phyloP scores from a whole-genome alignment of 2,329 filamentous ascomycete species.

The Ilyonectria sp. region DNA sequence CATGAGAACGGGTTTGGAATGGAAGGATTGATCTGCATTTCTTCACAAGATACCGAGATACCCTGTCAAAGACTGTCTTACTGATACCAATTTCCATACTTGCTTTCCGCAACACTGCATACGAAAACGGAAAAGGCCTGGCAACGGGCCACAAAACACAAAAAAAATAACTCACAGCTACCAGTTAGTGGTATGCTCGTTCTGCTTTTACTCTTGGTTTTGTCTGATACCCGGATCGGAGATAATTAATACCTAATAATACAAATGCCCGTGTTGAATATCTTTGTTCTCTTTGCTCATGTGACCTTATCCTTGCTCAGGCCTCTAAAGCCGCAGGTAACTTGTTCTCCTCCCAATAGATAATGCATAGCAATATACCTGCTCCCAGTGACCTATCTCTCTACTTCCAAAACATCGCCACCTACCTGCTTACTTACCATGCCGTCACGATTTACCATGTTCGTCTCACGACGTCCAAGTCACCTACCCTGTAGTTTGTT shows the following conservation, averaged over 20 bases:
- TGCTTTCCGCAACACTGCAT: constrained; percentile 42
- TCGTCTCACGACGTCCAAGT: too few species aligned
- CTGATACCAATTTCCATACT: constrained; percentile 59
- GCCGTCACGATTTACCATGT: too few species aligned
- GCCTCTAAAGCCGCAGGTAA: too few species aligned
- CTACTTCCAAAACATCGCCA: too few species aligned
- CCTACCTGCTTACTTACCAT: too few species aligned
- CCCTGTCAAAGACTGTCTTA: constrained; percentile 67
- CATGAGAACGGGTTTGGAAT: constrained; percentile 62
- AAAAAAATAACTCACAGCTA: constrained; percentile 42
- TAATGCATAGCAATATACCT: too few species aligned
- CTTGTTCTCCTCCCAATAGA: too few species aligned
- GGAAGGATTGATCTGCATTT: constrained; percentile 70
- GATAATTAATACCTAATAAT: constrained; percentile 64
- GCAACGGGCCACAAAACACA: constrained; percentile 35
- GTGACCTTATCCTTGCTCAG: background rate
- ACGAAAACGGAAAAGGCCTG: constrained; percentile 40
- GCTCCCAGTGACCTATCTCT: too few species aligned
- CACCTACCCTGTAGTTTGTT: too few species aligned
- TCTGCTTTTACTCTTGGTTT: constrained; percentile 50
- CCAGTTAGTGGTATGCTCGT: constrained; percentile 39
- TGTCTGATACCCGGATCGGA: constrained; percentile 60
- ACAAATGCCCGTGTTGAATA: constrained; percentile 54
- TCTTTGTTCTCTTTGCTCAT: background rate
- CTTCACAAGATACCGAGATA: constrained; percentile 67